Evolutionary conservation across 164 flowering plant species (phyloP), one percentile per base, ranked within the genome.

Genomic region (Sextonia rubra): DNA sequence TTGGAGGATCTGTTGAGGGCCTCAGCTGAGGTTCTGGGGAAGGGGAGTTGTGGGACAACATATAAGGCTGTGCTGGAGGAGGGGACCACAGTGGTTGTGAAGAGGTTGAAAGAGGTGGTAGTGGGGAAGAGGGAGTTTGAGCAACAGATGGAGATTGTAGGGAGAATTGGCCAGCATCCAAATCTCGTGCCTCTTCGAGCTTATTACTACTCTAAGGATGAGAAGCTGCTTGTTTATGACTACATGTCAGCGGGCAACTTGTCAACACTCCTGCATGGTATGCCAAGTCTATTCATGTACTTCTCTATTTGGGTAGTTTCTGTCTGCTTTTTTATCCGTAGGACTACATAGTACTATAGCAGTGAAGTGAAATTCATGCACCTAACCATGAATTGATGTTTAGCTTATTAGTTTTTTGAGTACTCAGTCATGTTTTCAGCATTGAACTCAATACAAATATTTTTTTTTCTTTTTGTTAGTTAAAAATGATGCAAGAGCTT

Each of bases 211-310:
- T 88, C 88, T 75, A 82, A 85, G 71, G 97, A 92, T 73, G 97
- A 92, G 83, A 92, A 92, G 84, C 93, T 92, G 66, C 92, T 92
- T 74, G 95, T 92, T 7, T 86, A 85, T 78, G 97, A 92, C 69
- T 88, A 88, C 81, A 78, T 90, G 83, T 73, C 90, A 0, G 84
- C 82, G 83, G 97, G 97, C 71, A 92, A 93, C 85, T 84, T 92
- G 55, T 90, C 95, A 71, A 85, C 95, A 9, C 88, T 88, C 58
- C 65, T 92, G 58, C 97, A 90, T 77, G 97, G 97, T 92, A 63
- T 79, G 84, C 47, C 44, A 18, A 18, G 8, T 12, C 32, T 25
- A 12, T 6, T 64, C 3, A n/a, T 64, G 89, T 85, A 7, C 86
- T 86, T 48, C 58, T 83, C 84, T 32, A 80, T 79, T 0, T 85